These are phyloP conservation scores for Xylaria multiplex DNA, from an alignment of 2,329 filamentous ascomycete species.

Conservation along the genomic window DNA sequence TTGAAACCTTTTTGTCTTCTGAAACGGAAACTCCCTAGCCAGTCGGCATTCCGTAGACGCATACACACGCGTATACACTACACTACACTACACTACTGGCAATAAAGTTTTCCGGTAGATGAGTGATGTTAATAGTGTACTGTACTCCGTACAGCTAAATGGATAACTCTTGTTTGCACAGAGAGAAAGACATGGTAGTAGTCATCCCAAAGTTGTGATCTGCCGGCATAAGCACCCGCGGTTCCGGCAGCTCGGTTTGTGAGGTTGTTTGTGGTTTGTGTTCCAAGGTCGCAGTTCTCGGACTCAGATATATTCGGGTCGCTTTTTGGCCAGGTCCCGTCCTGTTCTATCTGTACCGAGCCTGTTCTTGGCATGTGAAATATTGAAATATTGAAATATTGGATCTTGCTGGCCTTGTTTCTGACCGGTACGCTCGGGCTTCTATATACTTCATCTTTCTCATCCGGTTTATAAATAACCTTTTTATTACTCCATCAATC, in stretches of 20 bases:
- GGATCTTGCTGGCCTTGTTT: background rate
- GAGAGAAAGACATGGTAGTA: background rate
- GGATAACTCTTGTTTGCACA: background rate
- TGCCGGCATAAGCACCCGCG: background rate
- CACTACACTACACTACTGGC: background rate
- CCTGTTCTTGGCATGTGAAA: background rate
- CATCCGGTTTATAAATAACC: conserved; percentile 1
- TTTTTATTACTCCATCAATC: conserved; percentile 8
- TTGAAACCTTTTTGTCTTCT: background rate
- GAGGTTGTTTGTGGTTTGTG: conserved; percentile 1
- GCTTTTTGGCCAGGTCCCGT: background rate
- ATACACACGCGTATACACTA: background rate
- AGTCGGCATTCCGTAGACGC: background rate
- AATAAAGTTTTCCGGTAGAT: no score
- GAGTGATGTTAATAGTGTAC: background rate
- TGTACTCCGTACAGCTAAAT: background rate
- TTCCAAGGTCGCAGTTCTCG: background rate
- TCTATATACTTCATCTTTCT: background rate
- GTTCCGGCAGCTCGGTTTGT: conserved; percentile 12
- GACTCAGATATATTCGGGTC: background rate
- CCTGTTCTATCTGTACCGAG: background rate
- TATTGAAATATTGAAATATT: conserved; percentile 3
- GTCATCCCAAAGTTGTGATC: background rate
- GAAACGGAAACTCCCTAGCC: conserved; percentile 7
- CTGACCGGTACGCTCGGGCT: background rate